Base-by-base conservation (phyloP, 2,329 filamentous ascomycete genomes). In the Xylaria sp. region DNA sequence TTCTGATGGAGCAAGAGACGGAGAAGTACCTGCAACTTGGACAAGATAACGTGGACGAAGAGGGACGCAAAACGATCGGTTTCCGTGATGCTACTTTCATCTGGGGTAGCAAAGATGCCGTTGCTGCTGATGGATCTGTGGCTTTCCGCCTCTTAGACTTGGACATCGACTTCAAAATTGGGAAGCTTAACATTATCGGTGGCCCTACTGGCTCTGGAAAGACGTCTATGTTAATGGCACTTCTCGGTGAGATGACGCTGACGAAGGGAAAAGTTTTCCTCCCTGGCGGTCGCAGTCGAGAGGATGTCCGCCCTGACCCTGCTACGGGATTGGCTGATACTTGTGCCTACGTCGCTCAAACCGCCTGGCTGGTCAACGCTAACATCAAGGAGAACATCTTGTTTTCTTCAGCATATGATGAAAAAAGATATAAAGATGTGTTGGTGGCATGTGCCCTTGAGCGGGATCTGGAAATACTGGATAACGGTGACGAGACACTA, bases 351-450 rank as follows among this genome's bases (percentile, higher is more conserved):
- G 97, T 96, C 74, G 94, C 95, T 17, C 95, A 99, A 75, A 91
- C 96, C 75, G 92, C 95, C 8, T 99, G 95, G 95, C 83, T 99
- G 31, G 91, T 98, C 60, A 99, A 99, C 71, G 94, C 90, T 44
- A 96, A 90, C 19, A 96, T 99, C 76, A 93, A 91, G 74, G 92
- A 97, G 65, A 99, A 99, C 75, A 99, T 99, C 67, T 77, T 97
- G 1, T 99, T 99, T 72, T 89, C 93, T 6, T 88, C 90, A 19
- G 86, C 89, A 1, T 92, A 87, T 68, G 89, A 99, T 67, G 85
- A 94, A 70, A 84, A 88, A 72, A 86, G 94, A 51, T 99, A 99
- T 76, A 87, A 88, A 67, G 86, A 93, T 55, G 95, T 99, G 37
- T 88, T 99, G 65, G 85, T 92, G 40, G 93, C 94, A 37, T 99